Evolutionary conservation across 164 flowering plant genomes (phyloP), one percentile per base, ranked within the genome.

Genomic region (Houttuynia cordata): DNA sequence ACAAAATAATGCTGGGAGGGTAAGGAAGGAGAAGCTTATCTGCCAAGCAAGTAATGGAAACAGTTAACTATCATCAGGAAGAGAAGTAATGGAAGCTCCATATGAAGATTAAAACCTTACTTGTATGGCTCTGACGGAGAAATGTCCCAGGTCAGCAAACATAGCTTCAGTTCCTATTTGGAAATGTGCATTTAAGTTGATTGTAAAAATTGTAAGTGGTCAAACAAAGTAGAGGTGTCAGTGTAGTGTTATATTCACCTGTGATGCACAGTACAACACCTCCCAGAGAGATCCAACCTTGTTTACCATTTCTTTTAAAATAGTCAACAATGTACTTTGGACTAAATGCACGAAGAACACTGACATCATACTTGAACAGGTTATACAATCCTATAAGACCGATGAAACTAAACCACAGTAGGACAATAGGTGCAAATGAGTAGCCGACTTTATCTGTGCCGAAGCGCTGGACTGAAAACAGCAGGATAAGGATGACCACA

Each of bases 81-180:
- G 5, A n/a, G 19, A 45, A 12, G 2, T 30, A 6, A 2, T 6
- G 37, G 37, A 30, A 30, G 37, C 4, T 30, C 37, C 6, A 6
- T 30, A 30, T 13, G 18, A 51, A 1, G 56, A 17, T 6, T 53
- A 25, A 57, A 30, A 23, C n/a, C 79, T 63, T 69, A 89, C 84
- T 71, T 86, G 97, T 19, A 91, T 67, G 13, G 97, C 73, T 49
- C 64, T 75, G 17, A 88, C 79, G 21, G 66, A 76, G 73, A 91
- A 91, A 65, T 91, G 96, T 21, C 91, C 91, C 9, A 91, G 73
- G 73, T 91, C 96, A 50, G 96, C 97, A 75, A 91, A 91, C 87
- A 91, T 79, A 18, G 96, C 97, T 69, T 91, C 97, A 1, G 97
- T 80, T 5, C 97, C 97, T 87, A 78, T 66, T 18, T 23, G 15